These are phyloP conservation scores for Beauveria medogensis DNA, from an alignment of 2,329 filamentous ascomycete species.

Conservation along the genomic window DNA sequence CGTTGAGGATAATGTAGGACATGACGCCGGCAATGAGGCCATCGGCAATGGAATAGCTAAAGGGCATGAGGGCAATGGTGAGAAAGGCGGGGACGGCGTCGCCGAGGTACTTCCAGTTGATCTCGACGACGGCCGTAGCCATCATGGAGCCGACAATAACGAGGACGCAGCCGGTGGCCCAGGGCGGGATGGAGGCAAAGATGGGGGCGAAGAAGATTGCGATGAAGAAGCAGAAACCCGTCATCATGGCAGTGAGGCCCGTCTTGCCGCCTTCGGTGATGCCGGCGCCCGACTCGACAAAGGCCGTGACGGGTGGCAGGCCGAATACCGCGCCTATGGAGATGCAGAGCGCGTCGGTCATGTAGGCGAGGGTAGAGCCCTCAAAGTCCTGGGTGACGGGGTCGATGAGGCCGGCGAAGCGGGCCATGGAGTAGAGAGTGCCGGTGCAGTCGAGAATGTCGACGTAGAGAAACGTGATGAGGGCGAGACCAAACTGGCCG, in stretches of 20 bases:
- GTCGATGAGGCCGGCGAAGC: slow-evolving; percentile 72
- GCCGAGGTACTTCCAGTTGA: slow-evolving; percentile 83
- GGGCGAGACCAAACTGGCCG: slow-evolving; percentile 70
- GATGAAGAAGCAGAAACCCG: slow-evolving; percentile 78
- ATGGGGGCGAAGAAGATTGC: slow-evolving; percentile 85
- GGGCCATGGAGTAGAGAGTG: slow-evolving; percentile 83
- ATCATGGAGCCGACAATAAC: slow-evolving; percentile 85
- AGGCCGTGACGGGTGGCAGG: slow-evolving; percentile 74
- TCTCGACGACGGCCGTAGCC: slow-evolving; percentile 67
- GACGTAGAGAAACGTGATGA: slow-evolving; percentile 85
- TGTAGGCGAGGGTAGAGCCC: slow-evolving; percentile 73
- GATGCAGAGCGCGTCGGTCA: slow-evolving; percentile 71
- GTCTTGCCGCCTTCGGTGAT: slow-evolving; percentile 83
- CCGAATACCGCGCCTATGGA: slow-evolving; percentile 74
- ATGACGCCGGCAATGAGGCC: slow-evolving; percentile 75
- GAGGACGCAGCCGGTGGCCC: slow-evolving; percentile 84
- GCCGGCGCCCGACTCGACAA: slow-evolving; percentile 81
- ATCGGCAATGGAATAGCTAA: slow-evolving; percentile 83
- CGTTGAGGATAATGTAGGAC: slow-evolving; percentile 70
- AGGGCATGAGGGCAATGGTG: slow-evolving; percentile 79
- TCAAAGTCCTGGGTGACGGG: slow-evolving; percentile 81
- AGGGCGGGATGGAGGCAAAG: slow-evolving; percentile 80
- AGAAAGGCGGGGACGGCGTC: slow-evolving; percentile 80
- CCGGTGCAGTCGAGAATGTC: slow-evolving; percentile 84
- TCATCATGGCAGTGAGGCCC: slow-evolving; percentile 71